Conservation (phyloP, 1,284 basidiomycete genomes). For the Abortiporus biennis region DNA sequence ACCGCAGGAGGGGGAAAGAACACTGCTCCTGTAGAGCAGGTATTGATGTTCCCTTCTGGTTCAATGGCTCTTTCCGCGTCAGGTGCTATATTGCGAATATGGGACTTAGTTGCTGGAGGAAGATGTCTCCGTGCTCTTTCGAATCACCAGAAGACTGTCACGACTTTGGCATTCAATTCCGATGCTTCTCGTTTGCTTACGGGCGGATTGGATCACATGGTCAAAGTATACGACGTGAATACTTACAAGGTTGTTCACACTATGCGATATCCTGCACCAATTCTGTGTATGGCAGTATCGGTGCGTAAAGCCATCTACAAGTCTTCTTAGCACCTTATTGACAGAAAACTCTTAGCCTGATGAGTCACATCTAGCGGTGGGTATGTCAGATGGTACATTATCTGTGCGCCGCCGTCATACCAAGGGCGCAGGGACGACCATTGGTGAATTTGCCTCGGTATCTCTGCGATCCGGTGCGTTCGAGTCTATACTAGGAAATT, state of each 20-base stretch:
- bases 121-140: constrained; percentile 84
- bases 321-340: constrained; percentile 3
- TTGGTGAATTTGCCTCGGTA: constrained; percentile 35
- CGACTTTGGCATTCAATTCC: constrained; percentile 78
- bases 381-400: constrained; percentile 95
- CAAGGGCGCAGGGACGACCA: constrained; percentile 57
- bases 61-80: constrained; percentile 84
- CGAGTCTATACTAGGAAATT: constrained; percentile 66
- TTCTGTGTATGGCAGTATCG: constrained; percentile 88
- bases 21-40: constrained; percentile 84
- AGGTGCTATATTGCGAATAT: constrained; percentile 90
- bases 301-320: constrained; percentile 38
- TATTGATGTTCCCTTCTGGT: constrained; percentile 89
- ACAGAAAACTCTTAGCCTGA: constrained; percentile 62
- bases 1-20: constrained; percentile 31
- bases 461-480: constrained; percentile 58
- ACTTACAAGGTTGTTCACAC: constrained; percentile 96
- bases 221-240: constrained; percentile 97
- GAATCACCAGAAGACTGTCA: constrained; percentile 98
- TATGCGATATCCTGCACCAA: constrained; percentile 95
- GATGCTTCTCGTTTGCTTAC: constrained; percentile 78
- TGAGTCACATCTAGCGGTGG: constrained; percentile 93
- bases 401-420: constrained; percentile 81
- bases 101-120: constrained; percentile 94
- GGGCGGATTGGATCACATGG: constrained; percentile 92